Evolutionary conservation across 371 early-diverging fungal species (phyloP), one percentile per base, ranked within the genome.

Genomic region (Phascolomyces articulosus): DNA sequence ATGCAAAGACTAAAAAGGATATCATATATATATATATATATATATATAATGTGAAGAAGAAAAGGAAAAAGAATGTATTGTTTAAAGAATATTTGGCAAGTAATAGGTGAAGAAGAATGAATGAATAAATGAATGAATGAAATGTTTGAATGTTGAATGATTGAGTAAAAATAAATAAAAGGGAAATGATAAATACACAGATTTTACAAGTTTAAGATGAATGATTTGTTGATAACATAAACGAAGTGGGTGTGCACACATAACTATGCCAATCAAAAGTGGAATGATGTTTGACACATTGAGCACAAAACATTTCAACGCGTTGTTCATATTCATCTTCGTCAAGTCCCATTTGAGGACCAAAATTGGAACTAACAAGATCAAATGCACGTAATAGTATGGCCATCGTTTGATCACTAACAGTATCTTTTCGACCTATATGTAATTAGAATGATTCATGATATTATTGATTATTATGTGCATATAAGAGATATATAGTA

Each of bases 241-340:
- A 55, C 0, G 56, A 55, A 4, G 29, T 21, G 4, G 38, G 56
- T 6, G 31, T 31, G n/a, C 16, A 38, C 27, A 62, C 55, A 63
- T 58, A 65, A 29, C 44, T 34, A 44, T 64, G 59, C 78, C 78
- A 77, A 15, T 75, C 66, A 40, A 77, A 58, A 13, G 27, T n/a
- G 11, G 68, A 54, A 60, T 77, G 62, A 28, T 64, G 60, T 58
- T 64, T 65, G 16, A 75, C 79, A 67, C 75, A 73, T 62, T 78
- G 73, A 23, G 75, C 69, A 60, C 68, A 71, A 34, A 78, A 71
- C 69, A 69, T 75, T 47, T 78, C 79, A 9, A 71, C 63, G 21
- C 79, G 69, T 20, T 73, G 79, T 53, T 60, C 57, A 51, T 73
- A 78, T 41, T 78, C 79, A 47, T 78, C 79, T 16, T 58, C 31